phyloP scores from a whole-genome alignment of 208 protist species.

The Leishmania martiniquensis region DNA sequence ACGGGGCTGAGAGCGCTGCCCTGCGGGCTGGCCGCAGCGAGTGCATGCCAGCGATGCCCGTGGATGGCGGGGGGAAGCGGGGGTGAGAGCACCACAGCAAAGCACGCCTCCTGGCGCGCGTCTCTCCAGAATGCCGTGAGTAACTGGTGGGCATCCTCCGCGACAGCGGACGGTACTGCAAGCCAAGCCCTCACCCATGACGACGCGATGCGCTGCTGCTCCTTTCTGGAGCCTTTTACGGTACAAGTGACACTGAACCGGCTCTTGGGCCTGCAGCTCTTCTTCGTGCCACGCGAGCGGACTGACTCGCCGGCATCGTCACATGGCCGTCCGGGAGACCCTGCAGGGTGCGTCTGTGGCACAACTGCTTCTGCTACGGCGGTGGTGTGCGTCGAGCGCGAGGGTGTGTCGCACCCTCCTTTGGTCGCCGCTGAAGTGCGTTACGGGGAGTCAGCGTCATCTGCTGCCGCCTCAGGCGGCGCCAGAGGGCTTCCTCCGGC shows the following conservation, averaged over 20 bases:
- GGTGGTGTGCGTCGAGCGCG: constrained; percentile 1
- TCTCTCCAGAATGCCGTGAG: constrained; percentile 24
- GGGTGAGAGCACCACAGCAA: constrained; percentile 5
- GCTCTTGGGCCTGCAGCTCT: constrained; percentile 58
- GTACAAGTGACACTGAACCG: constrained; percentile 35
- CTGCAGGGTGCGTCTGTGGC: not conserved
- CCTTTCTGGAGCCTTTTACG: constrained; percentile 51
- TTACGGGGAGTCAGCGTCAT: not conserved
- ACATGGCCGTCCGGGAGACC: not conserved
- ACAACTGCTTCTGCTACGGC: not conserved
- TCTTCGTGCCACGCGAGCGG: constrained; percentile 20
- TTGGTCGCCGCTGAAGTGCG: not conserved
- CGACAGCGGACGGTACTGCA: not conserved
- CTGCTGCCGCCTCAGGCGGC: not conserved
- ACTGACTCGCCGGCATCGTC: not conserved
- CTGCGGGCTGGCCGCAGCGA: constrained; percentile 34
- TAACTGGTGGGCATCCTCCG: not conserved
- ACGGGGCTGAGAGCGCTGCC: constrained; percentile 28
- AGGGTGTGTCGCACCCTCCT: not conserved
- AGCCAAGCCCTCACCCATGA: not conserved
- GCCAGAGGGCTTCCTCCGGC: not conserved
- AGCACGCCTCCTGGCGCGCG: constrained; percentile 44
- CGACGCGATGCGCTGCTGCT: constrained; percentile 11
- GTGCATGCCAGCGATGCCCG: constrained; percentile 60
- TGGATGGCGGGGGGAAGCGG: constrained; percentile 60